Evolutionary conservation across 495 filamentous ascomycete species (phyloP), one percentile per base, ranked within the genome.

Genomic region (Neurospora sublineolata): DNA sequence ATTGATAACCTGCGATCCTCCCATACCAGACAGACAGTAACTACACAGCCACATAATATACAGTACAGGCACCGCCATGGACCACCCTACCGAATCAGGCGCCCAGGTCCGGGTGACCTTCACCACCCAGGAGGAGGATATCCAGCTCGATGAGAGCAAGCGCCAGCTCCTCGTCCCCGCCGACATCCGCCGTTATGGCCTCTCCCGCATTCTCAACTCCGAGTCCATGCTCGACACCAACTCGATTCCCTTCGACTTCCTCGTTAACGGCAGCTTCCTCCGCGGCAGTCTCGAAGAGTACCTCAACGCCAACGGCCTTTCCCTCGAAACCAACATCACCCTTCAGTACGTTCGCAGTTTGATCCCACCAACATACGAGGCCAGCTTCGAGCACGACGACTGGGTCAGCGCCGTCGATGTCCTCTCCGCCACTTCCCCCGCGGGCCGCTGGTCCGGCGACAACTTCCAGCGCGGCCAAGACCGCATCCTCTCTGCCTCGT

Each of bases 321-420:
- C 92, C 46, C 85, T 93, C 37, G 95, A 99, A 82, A 90, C 90
- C 10, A 93, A 89, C 4, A 82, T 99, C 37, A 91, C 90, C 39
- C 87, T 99, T 60, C 94, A 97, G 84, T 99, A 97, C 83, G 93
- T 97, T 9, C 90, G 93, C 72, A 94, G 93, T 69, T 83, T 96
- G 69, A 89, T 97, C 78, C 95, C 95, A 1, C 96, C 95, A 27
- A 83, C 90, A 14, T 92, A 93, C 79, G 88, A 94, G 52, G 88
- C 94, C 7, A 92, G 91, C 70, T 97, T 96, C 80, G 88, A 97
- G 82, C 94, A 98, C 78, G 94, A 97, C 76, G 94, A 97, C 77
- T 99, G 95, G 95, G 91, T 99, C 39, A 91, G 90, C 79, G 85
- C 88, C n/a, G 91, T 97, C n/a, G 93, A 97, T 76, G 88, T 97